A percentile compares a stretch with the other conserved stretches of the same genome.
Evolutionary conservation across 768 basidiomycete genomes (phyloP).

Genomic region (Termitomyces sp.): DNA sequence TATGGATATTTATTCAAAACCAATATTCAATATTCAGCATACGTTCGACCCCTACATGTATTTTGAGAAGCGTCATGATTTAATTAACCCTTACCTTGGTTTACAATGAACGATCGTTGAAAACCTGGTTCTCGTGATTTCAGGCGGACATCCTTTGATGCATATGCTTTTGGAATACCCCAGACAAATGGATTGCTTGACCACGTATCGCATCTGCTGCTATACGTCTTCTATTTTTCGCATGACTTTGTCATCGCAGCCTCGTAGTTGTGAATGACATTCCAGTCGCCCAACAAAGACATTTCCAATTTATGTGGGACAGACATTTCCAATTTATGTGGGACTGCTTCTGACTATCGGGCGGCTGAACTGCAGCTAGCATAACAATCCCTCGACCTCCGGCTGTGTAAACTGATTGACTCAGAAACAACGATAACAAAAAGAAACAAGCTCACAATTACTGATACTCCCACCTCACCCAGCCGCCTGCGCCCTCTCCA

Average conservation of each 20-base stretch:
- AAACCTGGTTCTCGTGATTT: no score
- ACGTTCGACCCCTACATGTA: no score
- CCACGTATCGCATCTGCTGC: no score
- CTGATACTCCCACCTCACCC: conserved; percentile 28
- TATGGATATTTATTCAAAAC: no score
- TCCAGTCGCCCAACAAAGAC: not conserved
- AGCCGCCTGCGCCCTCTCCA: conserved; percentile 66
- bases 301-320: not conserved
- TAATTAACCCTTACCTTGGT: no score
- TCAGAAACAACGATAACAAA: not conserved
- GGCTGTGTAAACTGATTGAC: not conserved
- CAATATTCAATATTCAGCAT: no score
- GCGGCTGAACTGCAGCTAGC: not conserved
- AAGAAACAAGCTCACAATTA: not conserved
- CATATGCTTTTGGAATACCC: no score
- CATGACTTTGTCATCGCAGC: no score
- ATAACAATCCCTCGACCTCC: not conserved
- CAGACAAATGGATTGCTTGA: no score
- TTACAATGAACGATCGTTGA: no score
- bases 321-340: not conserved
- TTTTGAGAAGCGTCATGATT: no score
- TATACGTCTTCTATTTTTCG: not conserved
- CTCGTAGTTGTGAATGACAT: not conserved
- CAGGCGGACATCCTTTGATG: no score
- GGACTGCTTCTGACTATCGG: not conserved